phyloP scores from a whole-genome alignment of 495 filamentous ascomycete genomes.

The Tetracladium setigerum region DNA sequence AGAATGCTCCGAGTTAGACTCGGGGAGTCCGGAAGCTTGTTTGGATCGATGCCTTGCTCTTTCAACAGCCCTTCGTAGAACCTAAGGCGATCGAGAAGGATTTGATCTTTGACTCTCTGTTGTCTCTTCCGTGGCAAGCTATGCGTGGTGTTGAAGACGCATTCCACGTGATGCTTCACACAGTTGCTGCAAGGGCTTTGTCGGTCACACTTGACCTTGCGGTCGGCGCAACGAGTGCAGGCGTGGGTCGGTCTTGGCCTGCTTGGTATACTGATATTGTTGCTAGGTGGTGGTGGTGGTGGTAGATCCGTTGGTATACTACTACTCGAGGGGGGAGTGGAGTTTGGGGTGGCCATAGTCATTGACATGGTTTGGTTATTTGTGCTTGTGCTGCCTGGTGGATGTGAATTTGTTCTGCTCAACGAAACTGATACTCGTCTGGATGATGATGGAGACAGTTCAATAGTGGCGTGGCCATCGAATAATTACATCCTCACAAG shows the following conservation, averaged over 20 bases:
- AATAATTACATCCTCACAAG: too few species aligned
- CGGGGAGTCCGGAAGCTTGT: slow-evolving; percentile 5
- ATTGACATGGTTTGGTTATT: too few species aligned
- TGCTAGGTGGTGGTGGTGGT: too few species aligned
- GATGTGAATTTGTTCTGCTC: too few species aligned
- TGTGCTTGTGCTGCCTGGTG: too few species aligned
- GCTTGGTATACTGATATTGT: not conserved
- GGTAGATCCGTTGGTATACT: too few species aligned
- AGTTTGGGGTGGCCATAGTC: too few species aligned
- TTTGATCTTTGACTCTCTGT: slow-evolving; percentile 39
- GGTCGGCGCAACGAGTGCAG: slow-evolving; percentile 73
- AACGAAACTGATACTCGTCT: too few species aligned
- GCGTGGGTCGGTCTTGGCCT: slow-evolving; percentile 21
- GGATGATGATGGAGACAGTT: too few species aligned
- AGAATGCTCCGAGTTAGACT: not conserved
- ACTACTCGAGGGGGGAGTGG: too few species aligned
- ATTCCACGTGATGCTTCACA: slow-evolving; percentile 66
- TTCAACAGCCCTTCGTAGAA: slow-evolving; percentile 44
- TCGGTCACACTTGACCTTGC: slow-evolving; percentile 80
- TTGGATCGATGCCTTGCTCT: slow-evolving; percentile 35
- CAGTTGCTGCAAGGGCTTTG: slow-evolving; percentile 75
- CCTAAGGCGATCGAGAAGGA: slow-evolving; percentile 41
- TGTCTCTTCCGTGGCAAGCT: slow-evolving; percentile 63
- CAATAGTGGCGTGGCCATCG: too few species aligned
- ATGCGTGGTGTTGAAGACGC: slow-evolving; percentile 72